Percentiles rank a stretch among this genome's conserved stretches.
phyloP scores from a whole-genome alignment of 192 early-diverging fungal species.

The Jimgerdemannia lactiflua region DNA sequence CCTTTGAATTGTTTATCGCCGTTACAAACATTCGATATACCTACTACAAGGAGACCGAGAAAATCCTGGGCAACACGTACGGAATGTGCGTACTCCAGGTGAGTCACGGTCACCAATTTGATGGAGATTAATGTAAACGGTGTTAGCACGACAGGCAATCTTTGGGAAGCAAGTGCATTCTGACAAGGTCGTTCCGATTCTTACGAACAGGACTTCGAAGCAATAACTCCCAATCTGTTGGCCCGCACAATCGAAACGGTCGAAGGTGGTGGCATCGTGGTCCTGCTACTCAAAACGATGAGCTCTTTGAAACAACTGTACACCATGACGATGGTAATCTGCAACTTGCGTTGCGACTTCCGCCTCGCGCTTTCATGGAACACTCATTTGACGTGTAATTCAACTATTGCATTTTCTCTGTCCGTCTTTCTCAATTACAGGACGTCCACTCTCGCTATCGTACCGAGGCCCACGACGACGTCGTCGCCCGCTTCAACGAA shows the following conservation, averaged over 20 bases:
- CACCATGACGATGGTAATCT: slow-evolving; percentile 90
- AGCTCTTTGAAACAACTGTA: slow-evolving; percentile 95
- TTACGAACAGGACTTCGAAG: slow-evolving; percentile 95
- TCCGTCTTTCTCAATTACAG: slow-evolving; percentile 24
- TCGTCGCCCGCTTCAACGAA: slow-evolving; percentile 96
- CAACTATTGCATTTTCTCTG: background rate
- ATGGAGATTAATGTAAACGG: too few species aligned
- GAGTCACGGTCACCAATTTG: background rate
- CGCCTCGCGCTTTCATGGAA: background rate
- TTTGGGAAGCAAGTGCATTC: too few species aligned
- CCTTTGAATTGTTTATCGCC: slow-evolving; percentile 98
- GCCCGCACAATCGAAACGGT: slow-evolving; percentile 98
- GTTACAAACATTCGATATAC: slow-evolving; percentile 97
- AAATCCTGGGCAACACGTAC: slow-evolving; percentile 96
- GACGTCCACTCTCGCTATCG: slow-evolving; percentile 96
- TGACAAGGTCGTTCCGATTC: too few species aligned
- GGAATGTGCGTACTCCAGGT: slow-evolving; percentile 96
- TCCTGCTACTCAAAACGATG: slow-evolving; percentile 94
- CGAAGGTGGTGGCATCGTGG: slow-evolving; percentile 94
- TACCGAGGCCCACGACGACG: slow-evolving; percentile 91
- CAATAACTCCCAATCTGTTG: slow-evolving; percentile 94
- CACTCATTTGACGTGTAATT: too few species aligned
- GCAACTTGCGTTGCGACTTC: background rate
- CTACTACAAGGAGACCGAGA: slow-evolving; percentile 99
- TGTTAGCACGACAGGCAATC: too few species aligned